Evolutionary conservation across 148 eudicot species (phyloP).

Genomic region (Rhododendron henanense): DNA sequence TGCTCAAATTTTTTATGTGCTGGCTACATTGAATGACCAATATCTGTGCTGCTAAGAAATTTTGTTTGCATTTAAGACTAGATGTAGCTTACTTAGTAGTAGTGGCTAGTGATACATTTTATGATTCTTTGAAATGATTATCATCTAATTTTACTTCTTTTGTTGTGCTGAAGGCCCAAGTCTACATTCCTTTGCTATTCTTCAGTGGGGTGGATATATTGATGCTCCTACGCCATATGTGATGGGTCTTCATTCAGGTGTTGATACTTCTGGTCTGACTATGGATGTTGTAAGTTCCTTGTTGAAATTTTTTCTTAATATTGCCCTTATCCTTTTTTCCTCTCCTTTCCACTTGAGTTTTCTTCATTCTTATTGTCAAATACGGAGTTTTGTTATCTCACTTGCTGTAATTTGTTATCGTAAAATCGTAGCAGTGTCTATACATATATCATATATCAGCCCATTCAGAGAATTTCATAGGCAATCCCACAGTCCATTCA

Average conservation of each 20-base stretch:
- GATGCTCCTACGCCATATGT: constrained; percentile 99
- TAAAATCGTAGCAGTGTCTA: constrained; percentile 9
- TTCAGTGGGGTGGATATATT: constrained; percentile 99
- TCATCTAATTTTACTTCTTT: constrained; percentile 40
- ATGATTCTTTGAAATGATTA: constrained; percentile 16
- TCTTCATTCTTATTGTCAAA: not conserved
- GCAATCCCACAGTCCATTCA: not conserved
- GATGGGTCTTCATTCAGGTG: constrained; percentile 99
- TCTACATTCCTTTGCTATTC: constrained; percentile 98
- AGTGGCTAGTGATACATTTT: not conserved
- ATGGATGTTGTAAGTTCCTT: constrained; percentile 92
- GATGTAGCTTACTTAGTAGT: not conserved
- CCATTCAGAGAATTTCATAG: not conserved
- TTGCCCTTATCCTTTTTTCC: not conserved
- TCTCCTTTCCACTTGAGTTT: not conserved
- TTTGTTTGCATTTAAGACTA: not conserved
- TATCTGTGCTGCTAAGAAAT: not conserved
- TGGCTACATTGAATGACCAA: not conserved
- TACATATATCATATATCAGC: not conserved
- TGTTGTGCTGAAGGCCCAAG: constrained; percentile 76
- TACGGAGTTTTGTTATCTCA: not conserved
- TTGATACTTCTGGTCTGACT: constrained; percentile 80
- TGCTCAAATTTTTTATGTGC: not conserved
- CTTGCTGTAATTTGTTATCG: not conserved
- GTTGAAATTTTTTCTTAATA: not conserved